These are phyloP conservation scores for Lentinula edodes DNA, from an alignment of 768 basidiomycete genomes.

Conservation along the genomic window DNA sequence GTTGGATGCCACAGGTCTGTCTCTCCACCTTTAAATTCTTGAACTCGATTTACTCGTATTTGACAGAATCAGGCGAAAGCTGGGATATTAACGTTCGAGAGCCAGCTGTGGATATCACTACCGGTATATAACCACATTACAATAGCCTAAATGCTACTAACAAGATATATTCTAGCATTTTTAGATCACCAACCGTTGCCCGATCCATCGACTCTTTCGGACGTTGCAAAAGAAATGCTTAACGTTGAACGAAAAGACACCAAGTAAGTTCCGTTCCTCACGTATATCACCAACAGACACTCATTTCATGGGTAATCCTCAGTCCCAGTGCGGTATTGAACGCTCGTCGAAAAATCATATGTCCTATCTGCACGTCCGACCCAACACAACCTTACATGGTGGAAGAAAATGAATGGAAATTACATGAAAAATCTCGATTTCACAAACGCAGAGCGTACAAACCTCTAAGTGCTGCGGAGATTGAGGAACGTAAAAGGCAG, in stretches of 20 bases:
- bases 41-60: neutral
- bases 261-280: conserved; percentile 31
- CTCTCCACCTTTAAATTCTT: neutral
- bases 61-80: conserved; percentile 41
- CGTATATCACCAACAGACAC: neutral
- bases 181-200: conserved; percentile 43
- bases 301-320: conserved; percentile 1
- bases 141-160: neutral
- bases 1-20: conserved; percentile 63
- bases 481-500: conserved; percentile 2
- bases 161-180: conserved; percentile 42
- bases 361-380: conserved; percentile 57
- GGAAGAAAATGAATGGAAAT: conserved; percentile 47
- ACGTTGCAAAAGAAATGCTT: conserved; percentile 49
- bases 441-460: conserved; percentile 42
- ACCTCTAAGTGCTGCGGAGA: neutral
- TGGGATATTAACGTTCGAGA: conserved; percentile 57
- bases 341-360: conserved; percentile 53
- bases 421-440: conserved; percentile 48
- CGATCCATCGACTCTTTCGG: conserved; percentile 52
- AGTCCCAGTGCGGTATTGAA: conserved; percentile 56
- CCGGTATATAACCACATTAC: conserved; percentile 29
- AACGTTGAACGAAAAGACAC: conserved; percentile 35
- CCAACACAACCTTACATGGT: conserved; percentile 61
- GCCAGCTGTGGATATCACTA: conserved; percentile 41